Evolutionary conservation across 1,284 basidiomycete genomes (phyloP).

Genomic region (Pseudozyma flocculosa): DNA sequence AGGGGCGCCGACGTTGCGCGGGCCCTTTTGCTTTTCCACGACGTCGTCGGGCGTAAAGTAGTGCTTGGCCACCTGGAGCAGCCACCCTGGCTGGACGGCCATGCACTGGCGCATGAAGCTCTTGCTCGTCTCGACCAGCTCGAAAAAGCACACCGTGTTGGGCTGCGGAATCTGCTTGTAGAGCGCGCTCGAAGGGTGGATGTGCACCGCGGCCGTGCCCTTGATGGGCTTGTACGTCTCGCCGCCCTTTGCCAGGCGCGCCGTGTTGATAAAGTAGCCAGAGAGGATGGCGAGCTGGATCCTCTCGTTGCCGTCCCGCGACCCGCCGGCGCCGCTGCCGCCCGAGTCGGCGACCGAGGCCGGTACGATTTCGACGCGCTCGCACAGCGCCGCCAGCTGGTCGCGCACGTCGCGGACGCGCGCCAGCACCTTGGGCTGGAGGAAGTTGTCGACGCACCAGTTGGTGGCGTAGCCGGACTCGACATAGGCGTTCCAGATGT

Average conservation of each 20-base stretch:
- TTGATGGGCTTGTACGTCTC: conserved; percentile 79
- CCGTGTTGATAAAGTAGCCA: conserved; percentile 93
- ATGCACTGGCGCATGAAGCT: conserved; percentile 79
- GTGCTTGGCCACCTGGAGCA: conserved; percentile 87
- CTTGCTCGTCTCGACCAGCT: conserved; percentile 69
- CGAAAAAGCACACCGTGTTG: conserved; percentile 84
- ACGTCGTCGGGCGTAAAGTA: too few relatives aligned
- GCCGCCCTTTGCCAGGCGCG: conserved; percentile 48
- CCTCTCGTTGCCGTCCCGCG: too few relatives aligned
- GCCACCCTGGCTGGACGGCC: conserved; percentile 93
- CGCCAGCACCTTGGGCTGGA: conserved; percentile 93
- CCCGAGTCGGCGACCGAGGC: conserved; percentile 77
- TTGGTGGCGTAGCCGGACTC: conserved; percentile 81
- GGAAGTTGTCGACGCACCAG: conserved; percentile 70
- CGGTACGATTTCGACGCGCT: conserved; percentile 91
- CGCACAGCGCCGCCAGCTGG: conserved; percentile 90
- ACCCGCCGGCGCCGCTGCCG: conserved; percentile 78
- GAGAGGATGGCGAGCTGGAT: conserved; percentile 92
- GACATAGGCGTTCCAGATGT: conserved; percentile 98
- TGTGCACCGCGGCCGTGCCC: conserved; percentile 83
- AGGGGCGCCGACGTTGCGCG: too few relatives aligned
- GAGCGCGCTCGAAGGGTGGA: conserved; percentile 91
- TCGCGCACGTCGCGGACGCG: conserved; percentile 92
- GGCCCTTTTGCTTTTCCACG: too few relatives aligned
- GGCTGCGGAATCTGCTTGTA: conserved; percentile 94